A percentile compares a stretch with the other conserved stretches of the same genome.
Evolutionary conservation across 73 alveolate species (phyloP).

Genomic region (Tetrahymena borealis): DNA sequence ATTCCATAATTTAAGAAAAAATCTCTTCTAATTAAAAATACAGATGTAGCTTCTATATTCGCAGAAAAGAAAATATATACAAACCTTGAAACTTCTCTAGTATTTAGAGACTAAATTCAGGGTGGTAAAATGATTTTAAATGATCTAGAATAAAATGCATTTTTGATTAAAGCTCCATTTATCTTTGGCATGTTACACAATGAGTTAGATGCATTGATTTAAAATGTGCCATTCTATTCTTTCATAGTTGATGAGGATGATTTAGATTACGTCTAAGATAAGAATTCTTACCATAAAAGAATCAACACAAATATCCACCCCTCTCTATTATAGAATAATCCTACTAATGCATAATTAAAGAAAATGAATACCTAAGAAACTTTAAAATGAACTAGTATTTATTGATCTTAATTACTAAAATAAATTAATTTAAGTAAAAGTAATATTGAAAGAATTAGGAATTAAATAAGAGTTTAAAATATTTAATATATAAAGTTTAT

Average conservation of each 20-base stretch:
- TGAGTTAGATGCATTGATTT: neutral
- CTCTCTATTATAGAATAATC: neutral
- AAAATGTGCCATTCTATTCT: neutral
- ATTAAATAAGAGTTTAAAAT: no score
- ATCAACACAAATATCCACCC: neutral
- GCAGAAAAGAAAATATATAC: neutral
- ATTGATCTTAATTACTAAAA: neutral
- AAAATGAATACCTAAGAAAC: neutral
- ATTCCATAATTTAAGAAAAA: neutral
- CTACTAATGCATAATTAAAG: neutral
- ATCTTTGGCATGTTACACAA: neutral
- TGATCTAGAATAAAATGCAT: neutral
- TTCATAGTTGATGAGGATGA: neutral
- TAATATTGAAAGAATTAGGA: no score
- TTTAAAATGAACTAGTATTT: neutral
- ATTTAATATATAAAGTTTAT: no score
- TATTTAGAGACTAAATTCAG: neutral
- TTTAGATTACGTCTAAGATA: neutral
- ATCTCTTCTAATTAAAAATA: neutral
- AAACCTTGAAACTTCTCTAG: neutral
- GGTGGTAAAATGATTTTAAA: neutral
- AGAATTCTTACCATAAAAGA: neutral
- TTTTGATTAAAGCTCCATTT: neutral
- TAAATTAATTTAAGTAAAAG: neutral
- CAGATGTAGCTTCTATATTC: neutral